phyloP scores from a whole-genome alignment of 139 green algal species.

The Chlamydomonas urium region DNA sequence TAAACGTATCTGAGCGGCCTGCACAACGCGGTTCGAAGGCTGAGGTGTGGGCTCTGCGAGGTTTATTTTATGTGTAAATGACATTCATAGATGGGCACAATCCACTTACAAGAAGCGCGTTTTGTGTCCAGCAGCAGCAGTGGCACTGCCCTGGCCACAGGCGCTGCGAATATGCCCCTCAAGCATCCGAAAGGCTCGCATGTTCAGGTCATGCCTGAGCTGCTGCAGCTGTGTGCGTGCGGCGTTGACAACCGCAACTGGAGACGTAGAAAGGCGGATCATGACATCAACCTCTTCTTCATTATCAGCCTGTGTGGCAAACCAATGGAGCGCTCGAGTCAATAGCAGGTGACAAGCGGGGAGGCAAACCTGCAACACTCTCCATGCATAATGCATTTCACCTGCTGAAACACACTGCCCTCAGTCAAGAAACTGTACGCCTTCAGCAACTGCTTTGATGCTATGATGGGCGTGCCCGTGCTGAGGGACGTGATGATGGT shows the following conservation, averaged over 20 bases:
- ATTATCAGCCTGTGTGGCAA: background rate
- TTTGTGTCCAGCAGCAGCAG: no score
- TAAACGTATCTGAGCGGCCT: no score
- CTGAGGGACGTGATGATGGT: constrained; percentile 40
- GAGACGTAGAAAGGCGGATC: constrained; percentile 7
- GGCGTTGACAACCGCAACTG: background rate
- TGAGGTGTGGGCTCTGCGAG: no score
- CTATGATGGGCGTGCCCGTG: constrained; percentile 39
- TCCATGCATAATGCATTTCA: no score
- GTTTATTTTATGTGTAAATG: no score
- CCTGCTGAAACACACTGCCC: background rate
- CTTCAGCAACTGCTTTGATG: background rate
- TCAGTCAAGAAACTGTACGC: constrained; percentile 4
- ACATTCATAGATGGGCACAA: no score
- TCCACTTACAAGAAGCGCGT: no score
- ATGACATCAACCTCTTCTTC: constrained; percentile 36
- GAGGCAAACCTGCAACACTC: no score
- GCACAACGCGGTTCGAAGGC: no score
- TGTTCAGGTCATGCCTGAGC: background rate
- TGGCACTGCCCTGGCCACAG: no score
- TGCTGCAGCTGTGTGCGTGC: background rate
- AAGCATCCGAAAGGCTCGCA: background rate
- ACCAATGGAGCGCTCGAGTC: no score
- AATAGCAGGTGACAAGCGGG: no score
- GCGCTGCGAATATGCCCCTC: background rate